phyloP scores from a whole-genome alignment of 768 basidiomycete species.

The Naematelia aurantialba region DNA sequence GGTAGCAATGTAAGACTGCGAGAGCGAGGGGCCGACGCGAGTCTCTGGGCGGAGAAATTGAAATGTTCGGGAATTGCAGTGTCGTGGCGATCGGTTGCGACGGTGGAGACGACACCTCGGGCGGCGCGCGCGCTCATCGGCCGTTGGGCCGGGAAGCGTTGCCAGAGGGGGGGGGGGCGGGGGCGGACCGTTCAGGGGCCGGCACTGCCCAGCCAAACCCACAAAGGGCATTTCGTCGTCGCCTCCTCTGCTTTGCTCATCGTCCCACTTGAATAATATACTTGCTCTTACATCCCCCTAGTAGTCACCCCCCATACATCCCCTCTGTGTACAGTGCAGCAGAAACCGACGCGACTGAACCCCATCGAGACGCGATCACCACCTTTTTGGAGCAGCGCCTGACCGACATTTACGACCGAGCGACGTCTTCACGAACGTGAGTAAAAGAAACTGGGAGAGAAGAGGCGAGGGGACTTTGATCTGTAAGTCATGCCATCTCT shows the following conservation, averaged over 20 bases:
- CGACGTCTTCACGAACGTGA: too few species aligned
- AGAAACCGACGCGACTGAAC: background rate
- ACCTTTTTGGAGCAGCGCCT: too few species aligned
- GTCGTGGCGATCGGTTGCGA: background rate
- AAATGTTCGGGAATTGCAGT: background rate
- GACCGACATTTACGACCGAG: background rate
- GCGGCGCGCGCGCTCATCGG: too few species aligned
- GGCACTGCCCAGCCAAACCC: background rate
- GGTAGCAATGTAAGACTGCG: background rate
- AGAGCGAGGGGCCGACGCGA: background rate
- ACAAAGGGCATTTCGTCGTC: background rate
- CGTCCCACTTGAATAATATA: too few species aligned
- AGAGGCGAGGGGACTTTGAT: background rate
- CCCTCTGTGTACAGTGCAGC: background rate
- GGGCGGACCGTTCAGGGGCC: background rate
- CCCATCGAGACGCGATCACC: background rate
- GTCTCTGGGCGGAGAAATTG: too few species aligned
- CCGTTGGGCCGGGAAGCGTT: background rate
- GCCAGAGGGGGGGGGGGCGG: background rate
- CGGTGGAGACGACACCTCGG: slow-evolving; percentile 3
- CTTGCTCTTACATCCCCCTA: background rate
- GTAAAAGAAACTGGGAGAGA: too few species aligned
- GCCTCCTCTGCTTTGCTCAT: background rate
- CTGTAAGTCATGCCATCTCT: background rate
- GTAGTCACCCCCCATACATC: background rate